phyloP scores from a whole-genome alignment of 768 basidiomycete species.

The Tricholoma matsutake region DNA sequence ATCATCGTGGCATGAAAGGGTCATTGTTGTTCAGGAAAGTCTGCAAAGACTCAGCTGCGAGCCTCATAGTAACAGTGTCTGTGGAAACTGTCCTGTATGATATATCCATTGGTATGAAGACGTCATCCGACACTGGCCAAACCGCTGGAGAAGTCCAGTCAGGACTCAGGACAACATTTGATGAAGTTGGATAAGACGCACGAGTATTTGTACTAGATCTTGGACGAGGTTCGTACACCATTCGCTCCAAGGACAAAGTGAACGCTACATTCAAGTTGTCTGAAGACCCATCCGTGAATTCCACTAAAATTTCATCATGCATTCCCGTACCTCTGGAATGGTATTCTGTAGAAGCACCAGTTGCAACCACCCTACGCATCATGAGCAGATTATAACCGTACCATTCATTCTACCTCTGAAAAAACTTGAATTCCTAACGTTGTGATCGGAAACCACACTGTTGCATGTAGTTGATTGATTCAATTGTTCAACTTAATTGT shows the following conservation, averaged over 20 bases:
- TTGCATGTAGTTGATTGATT: conserved; percentile 30
- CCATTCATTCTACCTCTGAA: conserved; percentile 24
- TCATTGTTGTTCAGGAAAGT: conserved; percentile 10
- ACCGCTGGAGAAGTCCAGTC: conserved; percentile 19
- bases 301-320: conserved; percentile 26
- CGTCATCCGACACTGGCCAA: conserved; percentile 33
- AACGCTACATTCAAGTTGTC: conserved; percentile 34
- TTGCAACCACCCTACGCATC: conserved; percentile 29
- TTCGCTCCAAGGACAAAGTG: conserved; percentile 40
- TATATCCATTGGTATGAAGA: conserved; percentile 17
- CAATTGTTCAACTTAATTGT: no score
- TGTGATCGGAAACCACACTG: conserved; percentile 23
- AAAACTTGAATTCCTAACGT: conserved; percentile 32
- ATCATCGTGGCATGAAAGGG: conserved; percentile 38
- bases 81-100: conserved; percentile 25
- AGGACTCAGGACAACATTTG: neutral
- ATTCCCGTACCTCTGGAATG: conserved; percentile 24
- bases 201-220: conserved; percentile 26
- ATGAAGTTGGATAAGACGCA: conserved; percentile 10
- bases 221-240: conserved; percentile 34
- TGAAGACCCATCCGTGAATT: conserved; percentile 28
- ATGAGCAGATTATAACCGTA: conserved; percentile 33
- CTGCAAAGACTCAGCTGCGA: conserved; percentile 34
- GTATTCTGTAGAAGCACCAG: conserved; percentile 29
- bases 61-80: conserved; percentile 34